phyloP scores from a whole-genome alignment of 78 protist species.

The Diacronema lutheri region DNA sequence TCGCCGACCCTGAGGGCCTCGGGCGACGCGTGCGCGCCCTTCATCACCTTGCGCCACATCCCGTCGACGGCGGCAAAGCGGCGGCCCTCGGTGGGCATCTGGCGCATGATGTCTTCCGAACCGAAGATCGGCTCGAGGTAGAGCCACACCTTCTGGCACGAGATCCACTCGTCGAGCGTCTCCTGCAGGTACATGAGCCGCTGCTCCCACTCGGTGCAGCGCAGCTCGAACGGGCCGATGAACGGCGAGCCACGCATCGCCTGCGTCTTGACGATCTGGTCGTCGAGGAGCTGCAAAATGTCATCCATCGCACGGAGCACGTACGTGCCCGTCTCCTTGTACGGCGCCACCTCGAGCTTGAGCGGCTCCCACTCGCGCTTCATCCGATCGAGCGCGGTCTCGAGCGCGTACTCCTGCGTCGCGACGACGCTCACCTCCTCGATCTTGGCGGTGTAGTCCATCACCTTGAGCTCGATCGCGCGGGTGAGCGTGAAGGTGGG shows the following conservation, averaged over 20 bases:
- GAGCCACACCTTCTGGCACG: conserved; percentile 65
- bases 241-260: conserved; percentile 55
- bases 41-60: conserved; percentile 56
- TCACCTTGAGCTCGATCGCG: background rate
- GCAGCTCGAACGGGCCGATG: conserved; percentile 49
- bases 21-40: conserved; percentile 29
- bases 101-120: conserved; percentile 70
- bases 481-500: conserved; percentile 10
- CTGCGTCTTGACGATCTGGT: conserved; percentile 63
- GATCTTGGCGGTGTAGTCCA: background rate
- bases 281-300: conserved; percentile 38
- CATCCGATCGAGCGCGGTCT: conserved; percentile 71
- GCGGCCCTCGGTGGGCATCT: conserved; percentile 61
- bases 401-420: conserved; percentile 62
- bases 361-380: conserved; percentile 56
- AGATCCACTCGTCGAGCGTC: conserved; percentile 71
- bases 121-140: conserved; percentile 77
- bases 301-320: conserved; percentile 43
- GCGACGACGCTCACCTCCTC: conserved; percentile 42
- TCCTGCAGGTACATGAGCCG: conserved; percentile 35
- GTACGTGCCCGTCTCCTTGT: conserved; percentile 42
- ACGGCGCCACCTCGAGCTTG: conserved; percentile 27
- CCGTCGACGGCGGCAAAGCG: conserved; percentile 57
- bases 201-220: conserved; percentile 50
- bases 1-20: conserved; percentile 56